Conservation (phyloP, 163 green algal genomes). For the Chlorella variabilis region DNA sequence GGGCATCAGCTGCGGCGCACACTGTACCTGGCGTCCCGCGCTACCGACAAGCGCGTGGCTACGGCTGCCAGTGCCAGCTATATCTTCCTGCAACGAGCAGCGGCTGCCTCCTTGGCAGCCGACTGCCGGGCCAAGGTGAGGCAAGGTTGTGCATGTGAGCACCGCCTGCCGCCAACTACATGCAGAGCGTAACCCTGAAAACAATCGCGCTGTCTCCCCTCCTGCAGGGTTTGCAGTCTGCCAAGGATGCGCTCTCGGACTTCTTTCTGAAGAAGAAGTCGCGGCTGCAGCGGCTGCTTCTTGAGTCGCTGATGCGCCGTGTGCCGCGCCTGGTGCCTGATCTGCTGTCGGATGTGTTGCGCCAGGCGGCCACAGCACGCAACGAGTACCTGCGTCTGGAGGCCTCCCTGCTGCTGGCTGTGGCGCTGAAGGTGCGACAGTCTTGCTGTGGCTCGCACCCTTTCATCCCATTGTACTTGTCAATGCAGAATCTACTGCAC, state of each 20-base stretch:
- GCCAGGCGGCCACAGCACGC: conserved; percentile 6
- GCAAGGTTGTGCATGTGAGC: too few relatives aligned
- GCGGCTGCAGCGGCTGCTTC: conserved; percentile 39
- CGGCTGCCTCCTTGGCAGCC: background rate
- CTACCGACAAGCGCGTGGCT: conserved; percentile 37
- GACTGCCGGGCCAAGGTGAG: conserved; percentile 28
- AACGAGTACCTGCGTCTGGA: conserved; percentile 36
- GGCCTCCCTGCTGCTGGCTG: conserved; percentile 20
- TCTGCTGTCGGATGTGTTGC: conserved; percentile 29
- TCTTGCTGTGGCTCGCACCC: background rate
- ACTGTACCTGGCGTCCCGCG: conserved; percentile 56
- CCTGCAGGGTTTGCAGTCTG: conserved; percentile 26
- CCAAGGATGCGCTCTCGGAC: conserved; percentile 37
- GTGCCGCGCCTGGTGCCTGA: conserved; percentile 19
- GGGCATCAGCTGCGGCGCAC: conserved; percentile 35
- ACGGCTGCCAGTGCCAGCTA: conserved; percentile 34
- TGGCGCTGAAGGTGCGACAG: conserved; percentile 11
- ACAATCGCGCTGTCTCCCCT: background rate
- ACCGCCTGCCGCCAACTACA: too few relatives aligned
- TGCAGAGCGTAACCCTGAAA: background rate
- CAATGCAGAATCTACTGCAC: too few relatives aligned
- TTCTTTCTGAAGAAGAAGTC: conserved; percentile 59
- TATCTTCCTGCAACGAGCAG: conserved; percentile 44
- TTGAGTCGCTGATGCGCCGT: conserved; percentile 47
- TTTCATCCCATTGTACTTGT: too few relatives aligned